phyloP scores from a whole-genome alignment of 441 rosid species.

The Syzygium syzygioides region DNA sequence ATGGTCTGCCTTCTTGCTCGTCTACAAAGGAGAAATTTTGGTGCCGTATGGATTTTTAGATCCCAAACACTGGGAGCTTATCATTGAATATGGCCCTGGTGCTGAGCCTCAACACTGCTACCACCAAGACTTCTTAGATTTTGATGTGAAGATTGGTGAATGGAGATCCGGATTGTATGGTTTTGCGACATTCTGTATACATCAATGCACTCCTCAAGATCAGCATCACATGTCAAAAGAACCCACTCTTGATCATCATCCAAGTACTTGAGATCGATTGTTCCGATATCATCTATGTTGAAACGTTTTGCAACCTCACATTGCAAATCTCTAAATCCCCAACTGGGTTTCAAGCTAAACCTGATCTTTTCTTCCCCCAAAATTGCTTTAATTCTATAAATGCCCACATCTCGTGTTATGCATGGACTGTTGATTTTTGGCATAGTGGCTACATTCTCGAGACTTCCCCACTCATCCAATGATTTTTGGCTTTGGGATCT shows the following conservation, averaged over 20 bases:
- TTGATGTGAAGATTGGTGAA: slow-evolving; percentile 35
- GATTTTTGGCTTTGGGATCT: slow-evolving; percentile 67
- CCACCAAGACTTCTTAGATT: slow-evolving; percentile 22
- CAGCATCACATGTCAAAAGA: slow-evolving; percentile 85
- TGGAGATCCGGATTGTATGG: slow-evolving; percentile 51
- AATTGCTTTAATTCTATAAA: slow-evolving; percentile 49
- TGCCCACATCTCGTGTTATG: slow-evolving; percentile 1
- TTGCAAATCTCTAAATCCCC: slow-evolving; percentile 52
- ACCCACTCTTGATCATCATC: slow-evolving; percentile 94
- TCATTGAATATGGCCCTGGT: neutral
- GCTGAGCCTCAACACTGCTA: slow-evolving; percentile 18
- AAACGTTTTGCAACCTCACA: slow-evolving; percentile 66
- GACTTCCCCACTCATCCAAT: slow-evolving; percentile 32
- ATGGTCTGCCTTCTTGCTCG: neutral
- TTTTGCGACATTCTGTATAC: slow-evolving; percentile 40
- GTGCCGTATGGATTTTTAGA: neutral
- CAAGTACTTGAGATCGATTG: slow-evolving; percentile 65
- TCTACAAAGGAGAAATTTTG: neutral
- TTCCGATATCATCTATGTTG: slow-evolving; percentile 33
- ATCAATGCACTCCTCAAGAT: slow-evolving; percentile 88
- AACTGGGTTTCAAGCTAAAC: slow-evolving; percentile 56
- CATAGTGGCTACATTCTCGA: slow-evolving; percentile 28
- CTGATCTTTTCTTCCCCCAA: slow-evolving; percentile 55
- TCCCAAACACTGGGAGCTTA: neutral
- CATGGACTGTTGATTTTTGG: slow-evolving; percentile 12